Base-by-base conservation (phyloP, 306 rosid genomes). In the Vachellia pachyceras region DNA sequence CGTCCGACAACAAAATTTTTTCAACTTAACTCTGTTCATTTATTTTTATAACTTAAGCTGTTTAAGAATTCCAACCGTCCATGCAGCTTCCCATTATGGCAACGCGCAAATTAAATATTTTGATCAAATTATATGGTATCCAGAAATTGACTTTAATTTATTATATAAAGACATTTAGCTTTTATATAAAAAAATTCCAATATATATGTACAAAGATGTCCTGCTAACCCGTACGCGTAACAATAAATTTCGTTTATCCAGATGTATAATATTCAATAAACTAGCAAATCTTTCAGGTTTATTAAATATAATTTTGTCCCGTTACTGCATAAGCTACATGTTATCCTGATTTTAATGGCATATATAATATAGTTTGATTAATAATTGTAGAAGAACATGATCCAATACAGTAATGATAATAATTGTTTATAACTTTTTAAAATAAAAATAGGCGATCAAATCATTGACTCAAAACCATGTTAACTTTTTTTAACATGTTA, bases 1-100 rank as follows among this genome's bases (percentile, higher is more conserved):
- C 11, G 46, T 74, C 83, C 83, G 75, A 85, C 88, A 77, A 69
- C 80, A 67, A 77, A 73, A n/a, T 68, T 58, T 63, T 50, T 52
- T 49, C 60, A 29, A 39, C 64, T 33, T 41, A 63, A 63, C 72
- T 65, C 47, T 75, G 64, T 50, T 61, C 40, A 47, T 76, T 50
- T 55, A 40, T 40, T 69, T 69, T 40, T 7, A 45, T 73, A 5
- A 75, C 15, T 79, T 82, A 6, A 36, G 39, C 23, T 70, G 78
- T 78, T 82, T 69, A 69, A 54, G 50, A 75, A 75, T 79, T 69
- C 77, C 69, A 46, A 76, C 33, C 49, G 23, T 40, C 68, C 52
- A 76, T 64, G 29, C 54, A 41, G 42, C 69, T 18, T 3, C 25
- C 46, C 1, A 36, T 14, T 18, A 54, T 18, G 60, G 60, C 29